These are phyloP conservation scores for Linderniella brevidens DNA, from an alignment of 257 asterid genomes.

Conservation along the genomic window DNA sequence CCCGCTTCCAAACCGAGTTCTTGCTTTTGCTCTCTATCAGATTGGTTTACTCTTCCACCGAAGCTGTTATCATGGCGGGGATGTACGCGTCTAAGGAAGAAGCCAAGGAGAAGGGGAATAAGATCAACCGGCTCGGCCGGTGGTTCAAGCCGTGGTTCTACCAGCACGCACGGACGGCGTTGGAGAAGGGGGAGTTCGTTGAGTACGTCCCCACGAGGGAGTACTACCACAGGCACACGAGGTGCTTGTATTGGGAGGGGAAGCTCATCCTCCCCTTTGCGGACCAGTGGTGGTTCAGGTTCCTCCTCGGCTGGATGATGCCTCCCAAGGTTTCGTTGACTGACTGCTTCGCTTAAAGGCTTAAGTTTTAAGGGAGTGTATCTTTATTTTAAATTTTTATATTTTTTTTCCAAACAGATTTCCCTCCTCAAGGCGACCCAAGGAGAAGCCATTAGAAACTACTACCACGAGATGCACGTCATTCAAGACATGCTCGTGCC, in stretches of 20 bases:
- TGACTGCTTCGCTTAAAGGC: no score
- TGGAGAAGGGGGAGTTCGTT: conserved; percentile 77
- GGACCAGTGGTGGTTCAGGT: conserved; percentile 96
- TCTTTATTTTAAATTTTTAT: no score
- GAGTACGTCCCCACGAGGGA: conserved; percentile 92
- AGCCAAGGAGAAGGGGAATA: conserved; percentile 78
- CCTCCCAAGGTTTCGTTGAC: conserved; percentile 97
- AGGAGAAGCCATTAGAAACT: conserved; percentile 82
- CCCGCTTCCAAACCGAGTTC: no score
- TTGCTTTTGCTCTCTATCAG: no score
- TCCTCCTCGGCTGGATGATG: conserved; percentile 76
- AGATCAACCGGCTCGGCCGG: conserved; percentile 72
- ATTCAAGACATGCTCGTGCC: conserved; percentile 96
- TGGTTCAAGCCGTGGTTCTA: conserved; percentile 97
- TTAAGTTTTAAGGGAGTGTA: no score
- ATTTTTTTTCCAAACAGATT: no score
- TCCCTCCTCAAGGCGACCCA: conserved; percentile 93
- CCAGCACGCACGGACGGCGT: conserved; percentile 91
- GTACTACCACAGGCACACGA: conserved; percentile 85
- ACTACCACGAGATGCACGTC: conserved; percentile 93
- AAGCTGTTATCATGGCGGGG: conserved; percentile 80
- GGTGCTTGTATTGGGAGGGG: conserved; percentile 97
- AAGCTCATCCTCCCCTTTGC: conserved; percentile 89
- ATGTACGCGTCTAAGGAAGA: conserved; percentile 74
- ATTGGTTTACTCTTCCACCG: conserved; percentile 63